A percentile compares a stretch with the other conserved stretches of the same genome.
phyloP scores from a whole-genome alignment of 352 stramenopile genomes.

The Phytophthora aleatoria region DNA sequence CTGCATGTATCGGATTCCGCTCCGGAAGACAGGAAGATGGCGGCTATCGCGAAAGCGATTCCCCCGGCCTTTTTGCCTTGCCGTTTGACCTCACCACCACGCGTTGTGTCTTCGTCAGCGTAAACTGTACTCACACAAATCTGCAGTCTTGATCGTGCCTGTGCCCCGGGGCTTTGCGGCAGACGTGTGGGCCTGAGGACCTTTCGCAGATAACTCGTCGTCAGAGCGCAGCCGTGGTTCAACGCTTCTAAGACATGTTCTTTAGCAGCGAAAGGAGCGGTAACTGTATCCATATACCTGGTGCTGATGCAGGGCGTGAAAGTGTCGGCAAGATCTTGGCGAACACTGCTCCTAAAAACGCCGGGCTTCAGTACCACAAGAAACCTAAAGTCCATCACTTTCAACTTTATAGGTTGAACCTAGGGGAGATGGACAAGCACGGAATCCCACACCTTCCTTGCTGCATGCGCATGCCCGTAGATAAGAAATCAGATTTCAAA shows the following conservation, averaged over 20 bases:
- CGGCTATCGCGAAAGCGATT: conserved; percentile 24
- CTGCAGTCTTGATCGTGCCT: conserved; percentile 18
- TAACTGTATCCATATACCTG: neutral
- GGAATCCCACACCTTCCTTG: neutral
- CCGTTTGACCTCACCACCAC: conserved; percentile 16
- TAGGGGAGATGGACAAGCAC: conserved; percentile 12
- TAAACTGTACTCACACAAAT: conserved; percentile 22
- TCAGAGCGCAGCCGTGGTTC: conserved; percentile 2
- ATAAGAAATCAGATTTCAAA: conserved; percentile 11
- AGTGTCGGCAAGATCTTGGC: neutral
- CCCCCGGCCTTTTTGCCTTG: conserved; percentile 3
- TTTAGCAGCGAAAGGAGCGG: neutral
- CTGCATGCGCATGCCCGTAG: neutral
- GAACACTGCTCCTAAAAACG: neutral
- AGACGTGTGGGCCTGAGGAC: conserved; percentile 12
- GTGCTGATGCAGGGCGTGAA: neutral
- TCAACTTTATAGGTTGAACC: conserved; percentile 16
- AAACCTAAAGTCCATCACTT: conserved; percentile 16
- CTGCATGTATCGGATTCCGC: too few species aligned
- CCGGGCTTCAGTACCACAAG: conserved; percentile 4
- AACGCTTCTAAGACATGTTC: conserved; percentile 4
- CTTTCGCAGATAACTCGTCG: conserved; percentile 5
- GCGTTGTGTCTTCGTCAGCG: conserved; percentile 23
- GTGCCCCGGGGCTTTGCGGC: conserved; percentile 25
- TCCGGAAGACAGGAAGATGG: neutral